These are phyloP conservation scores for Mycena polygramma DNA, from an alignment of 768 basidiomycete genomes.

Conservation along the genomic window DNA sequence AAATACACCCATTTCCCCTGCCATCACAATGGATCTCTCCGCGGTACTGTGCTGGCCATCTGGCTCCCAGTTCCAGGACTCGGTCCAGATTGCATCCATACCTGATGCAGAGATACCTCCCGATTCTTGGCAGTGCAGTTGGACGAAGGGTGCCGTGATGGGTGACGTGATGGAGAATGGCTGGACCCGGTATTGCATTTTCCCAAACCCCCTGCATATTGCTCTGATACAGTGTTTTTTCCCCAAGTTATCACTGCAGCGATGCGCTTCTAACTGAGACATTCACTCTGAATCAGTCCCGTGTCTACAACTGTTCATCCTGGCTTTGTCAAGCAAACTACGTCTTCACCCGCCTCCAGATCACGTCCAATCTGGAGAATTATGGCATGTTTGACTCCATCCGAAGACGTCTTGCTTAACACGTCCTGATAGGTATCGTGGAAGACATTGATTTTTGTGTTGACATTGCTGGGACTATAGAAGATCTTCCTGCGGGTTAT, in stretches of 20 bases:
- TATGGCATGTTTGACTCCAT: neutral
- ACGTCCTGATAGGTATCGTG: neutral
- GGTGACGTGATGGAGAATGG: neutral
- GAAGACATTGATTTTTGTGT: neutral
- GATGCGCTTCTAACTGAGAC: neutral
- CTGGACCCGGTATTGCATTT: neutral
- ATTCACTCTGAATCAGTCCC: no score
- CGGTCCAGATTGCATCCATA: neutral
- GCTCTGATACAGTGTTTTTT: neutral
- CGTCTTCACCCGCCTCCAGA: neutral
- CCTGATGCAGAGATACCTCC: neutral
- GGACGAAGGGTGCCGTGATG: no score
- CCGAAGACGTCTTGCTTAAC: neutral
- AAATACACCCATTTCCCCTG: neutral
- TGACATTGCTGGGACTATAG: neutral
- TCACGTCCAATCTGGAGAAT: neutral
- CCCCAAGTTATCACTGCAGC: neutral
- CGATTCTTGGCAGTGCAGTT: neutral
- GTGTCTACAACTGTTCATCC: neutral
- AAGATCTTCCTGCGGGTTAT: neutral
- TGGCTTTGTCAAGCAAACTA: neutral
- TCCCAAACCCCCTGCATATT: no score
- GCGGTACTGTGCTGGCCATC: neutral
- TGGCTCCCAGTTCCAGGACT: neutral
- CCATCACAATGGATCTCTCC: neutral